A percentile compares a stretch with the other conserved stretches of the same genome.
Conservation (phyloP, 2,329 filamentous ascomycete genomes). For the Phialemoniopsis sp. region DNA sequence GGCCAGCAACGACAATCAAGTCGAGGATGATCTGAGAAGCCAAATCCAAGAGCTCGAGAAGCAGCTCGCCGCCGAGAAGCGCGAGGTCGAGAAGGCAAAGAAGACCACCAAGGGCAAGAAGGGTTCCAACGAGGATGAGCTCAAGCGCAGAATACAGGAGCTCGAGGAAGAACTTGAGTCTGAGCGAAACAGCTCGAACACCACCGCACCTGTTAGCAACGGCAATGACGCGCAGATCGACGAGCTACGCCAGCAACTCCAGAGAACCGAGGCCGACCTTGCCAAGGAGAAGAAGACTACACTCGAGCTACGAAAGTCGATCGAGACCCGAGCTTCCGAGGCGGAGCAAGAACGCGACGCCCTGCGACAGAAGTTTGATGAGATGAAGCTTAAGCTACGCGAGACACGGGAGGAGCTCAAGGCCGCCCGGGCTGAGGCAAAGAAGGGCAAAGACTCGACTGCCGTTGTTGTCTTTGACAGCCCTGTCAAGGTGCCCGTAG, state of each 20-base stretch:
- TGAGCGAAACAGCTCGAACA: constrained; percentile 25
- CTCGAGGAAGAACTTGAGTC: constrained; percentile 24
- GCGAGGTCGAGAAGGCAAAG: constrained; percentile 12
- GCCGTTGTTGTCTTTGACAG: constrained; percentile 9
- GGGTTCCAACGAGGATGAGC: constrained; percentile 17
- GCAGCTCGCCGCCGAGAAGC: constrained; percentile 24
- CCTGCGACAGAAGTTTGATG: constrained; percentile 67
- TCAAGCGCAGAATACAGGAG: constrained; percentile 24
- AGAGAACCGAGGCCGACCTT: constrained; percentile 25
- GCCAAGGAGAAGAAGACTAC: constrained; percentile 25
- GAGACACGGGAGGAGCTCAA: constrained; percentile 70
- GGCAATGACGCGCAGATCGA: constrained; percentile 3
- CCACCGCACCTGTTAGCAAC: constrained; percentile 4
- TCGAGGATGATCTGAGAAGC: constrained; percentile 19
- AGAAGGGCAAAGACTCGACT: constrained; percentile 7
- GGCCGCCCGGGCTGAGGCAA: constrained; percentile 40
- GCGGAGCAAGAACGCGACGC: constrained; percentile 56
- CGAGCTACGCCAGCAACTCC: constrained; percentile 21
- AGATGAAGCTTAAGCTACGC: constrained; percentile 65
- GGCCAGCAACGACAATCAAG: constrained; percentile 23
- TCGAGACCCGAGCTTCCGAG: constrained; percentile 42
- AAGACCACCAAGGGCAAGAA: constrained; percentile 24
- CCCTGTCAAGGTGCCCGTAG: constrained; percentile 17
- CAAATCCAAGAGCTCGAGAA: constrained; percentile 34
- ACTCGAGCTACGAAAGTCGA: no score